Conservation (phyloP, 179 eudicot species). For the Silene coronaria region DNA sequence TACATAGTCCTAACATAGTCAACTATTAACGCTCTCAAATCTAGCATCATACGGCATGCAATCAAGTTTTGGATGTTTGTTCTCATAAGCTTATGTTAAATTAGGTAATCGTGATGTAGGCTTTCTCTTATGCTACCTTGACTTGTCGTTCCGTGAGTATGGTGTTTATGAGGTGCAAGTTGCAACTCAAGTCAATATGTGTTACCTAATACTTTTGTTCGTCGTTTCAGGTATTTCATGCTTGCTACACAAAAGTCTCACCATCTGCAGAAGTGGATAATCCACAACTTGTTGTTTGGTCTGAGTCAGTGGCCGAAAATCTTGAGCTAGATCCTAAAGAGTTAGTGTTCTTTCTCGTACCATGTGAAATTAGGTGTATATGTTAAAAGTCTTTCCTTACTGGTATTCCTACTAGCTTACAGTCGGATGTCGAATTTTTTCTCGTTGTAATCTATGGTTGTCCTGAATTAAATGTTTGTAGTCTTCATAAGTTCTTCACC, state of each 20-base stretch:
- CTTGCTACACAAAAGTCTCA: slow-evolving; percentile 79
- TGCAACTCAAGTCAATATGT: background rate
- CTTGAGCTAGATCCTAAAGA: slow-evolving; percentile 86
- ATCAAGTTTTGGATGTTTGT: background rate
- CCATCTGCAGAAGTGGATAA: slow-evolving; percentile 86
- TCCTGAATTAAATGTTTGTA: too few species aligned
- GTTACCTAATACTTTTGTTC: slow-evolving; percentile 3
- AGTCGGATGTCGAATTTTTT: background rate
- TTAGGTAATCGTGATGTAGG: background rate
- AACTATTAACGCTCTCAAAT: background rate
- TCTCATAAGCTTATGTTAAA: background rate
- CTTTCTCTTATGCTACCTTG: background rate
- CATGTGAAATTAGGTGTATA: slow-evolving; percentile 2
- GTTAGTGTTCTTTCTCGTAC: slow-evolving; percentile 39
- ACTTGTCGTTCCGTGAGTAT: background rate
- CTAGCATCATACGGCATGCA: background rate
- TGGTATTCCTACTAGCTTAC: background rate
- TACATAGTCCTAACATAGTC: too few species aligned
- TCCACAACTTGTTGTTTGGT: slow-evolving; percentile 95
- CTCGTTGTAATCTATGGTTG: background rate
- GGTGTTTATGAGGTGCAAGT: background rate
- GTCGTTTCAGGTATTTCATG: slow-evolving; percentile 60
- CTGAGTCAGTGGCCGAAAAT: slow-evolving; percentile 71
- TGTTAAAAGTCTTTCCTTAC: background rate
- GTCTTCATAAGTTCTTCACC: background rate